Conservation (phyloP, 1,284 basidiomycete species). For the Cryptococcus deneoformans region DNA sequence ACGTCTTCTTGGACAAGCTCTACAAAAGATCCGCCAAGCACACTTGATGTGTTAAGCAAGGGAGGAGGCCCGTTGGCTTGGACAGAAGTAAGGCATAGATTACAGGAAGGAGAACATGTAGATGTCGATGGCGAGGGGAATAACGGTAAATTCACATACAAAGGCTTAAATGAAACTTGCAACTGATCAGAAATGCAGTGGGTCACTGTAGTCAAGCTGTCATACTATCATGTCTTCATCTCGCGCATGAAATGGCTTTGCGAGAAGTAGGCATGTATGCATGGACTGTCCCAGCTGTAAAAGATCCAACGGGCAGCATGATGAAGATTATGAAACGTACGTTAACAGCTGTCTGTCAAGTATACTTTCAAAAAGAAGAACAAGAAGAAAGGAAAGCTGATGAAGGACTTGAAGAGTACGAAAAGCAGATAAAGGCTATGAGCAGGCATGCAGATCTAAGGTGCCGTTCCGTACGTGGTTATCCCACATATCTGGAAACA, state of each 20-base stretch:
- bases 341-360: constrained; percentile 1
- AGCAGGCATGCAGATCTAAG: constrained; percentile 7
- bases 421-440: constrained; percentile 13
- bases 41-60: neutral
- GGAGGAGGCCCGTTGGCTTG: constrained; percentile 19
- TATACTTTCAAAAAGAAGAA: neutral
- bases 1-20: constrained; percentile 8
- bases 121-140: constrained; percentile 3
- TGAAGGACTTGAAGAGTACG: constrained; percentile 15
- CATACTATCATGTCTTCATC: constrained; percentile 32
- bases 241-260: constrained; percentile 31
- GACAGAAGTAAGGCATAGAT: constrained; percentile 25
- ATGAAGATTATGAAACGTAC: constrained; percentile 36
- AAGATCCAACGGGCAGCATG: constrained; percentile 35
- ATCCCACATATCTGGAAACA: neutral
- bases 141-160: neutral
- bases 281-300: constrained; percentile 26
- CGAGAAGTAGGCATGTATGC: constrained; percentile 34
- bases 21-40: neutral
- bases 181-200: neutral
- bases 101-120: constrained; percentile 6
- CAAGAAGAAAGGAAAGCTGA: neutral
- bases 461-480: constrained; percentile 12
- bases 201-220: constrained; percentile 34
- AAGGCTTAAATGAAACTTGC: neutral